phyloP scores from a whole-genome alignment of 495 filamentous ascomycete genomes.

The Podospora bellae-mahoneyi region DNA sequence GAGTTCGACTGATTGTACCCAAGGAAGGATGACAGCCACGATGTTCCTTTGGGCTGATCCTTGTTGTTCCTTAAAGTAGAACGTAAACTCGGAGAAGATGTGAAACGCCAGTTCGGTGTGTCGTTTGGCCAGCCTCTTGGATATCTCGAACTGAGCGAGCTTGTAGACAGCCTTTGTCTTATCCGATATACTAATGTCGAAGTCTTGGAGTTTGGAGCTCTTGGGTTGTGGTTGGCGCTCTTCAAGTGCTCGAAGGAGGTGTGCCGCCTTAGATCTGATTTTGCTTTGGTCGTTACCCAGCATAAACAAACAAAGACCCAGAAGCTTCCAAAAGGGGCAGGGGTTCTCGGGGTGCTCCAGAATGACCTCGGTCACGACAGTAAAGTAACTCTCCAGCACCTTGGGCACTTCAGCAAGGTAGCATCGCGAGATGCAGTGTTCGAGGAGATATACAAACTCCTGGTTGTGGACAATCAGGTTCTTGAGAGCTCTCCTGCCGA shows the following conservation, averaged over 20 bases:
- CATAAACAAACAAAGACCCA: slow-evolving; percentile 84
- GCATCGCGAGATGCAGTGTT: slow-evolving; percentile 83
- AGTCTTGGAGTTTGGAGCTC: slow-evolving; percentile 88
- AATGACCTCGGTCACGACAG: slow-evolving; percentile 83
- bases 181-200: slow-evolving; percentile 96
- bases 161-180: slow-evolving; percentile 98
- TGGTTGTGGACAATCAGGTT: slow-evolving; percentile 90
- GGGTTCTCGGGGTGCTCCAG: slow-evolving; percentile 74
- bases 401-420: slow-evolving; percentile 75
- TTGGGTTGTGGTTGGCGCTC: slow-evolving; percentile 67
- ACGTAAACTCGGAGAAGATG: slow-evolving; percentile 90
- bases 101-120: slow-evolving; percentile 86
- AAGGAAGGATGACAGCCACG: slow-evolving; percentile 89
- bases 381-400: slow-evolving; percentile 91
- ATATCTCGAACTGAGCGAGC: slow-evolving; percentile 93
- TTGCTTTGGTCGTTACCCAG: slow-evolving; percentile 85
- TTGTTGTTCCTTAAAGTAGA: slow-evolving; percentile 81
- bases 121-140: slow-evolving; percentile 80
- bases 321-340: slow-evolving; percentile 82
- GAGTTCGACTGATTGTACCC: slow-evolving; percentile 92
- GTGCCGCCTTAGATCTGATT: slow-evolving; percentile 83
- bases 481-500: slow-evolving; percentile 82
- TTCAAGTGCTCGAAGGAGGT: slow-evolving; percentile 77
- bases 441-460: slow-evolving; percentile 75
- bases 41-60: slow-evolving; percentile 85